Conservation (phyloP, 257 asterid genomes). For the Solanum piurae region DNA sequence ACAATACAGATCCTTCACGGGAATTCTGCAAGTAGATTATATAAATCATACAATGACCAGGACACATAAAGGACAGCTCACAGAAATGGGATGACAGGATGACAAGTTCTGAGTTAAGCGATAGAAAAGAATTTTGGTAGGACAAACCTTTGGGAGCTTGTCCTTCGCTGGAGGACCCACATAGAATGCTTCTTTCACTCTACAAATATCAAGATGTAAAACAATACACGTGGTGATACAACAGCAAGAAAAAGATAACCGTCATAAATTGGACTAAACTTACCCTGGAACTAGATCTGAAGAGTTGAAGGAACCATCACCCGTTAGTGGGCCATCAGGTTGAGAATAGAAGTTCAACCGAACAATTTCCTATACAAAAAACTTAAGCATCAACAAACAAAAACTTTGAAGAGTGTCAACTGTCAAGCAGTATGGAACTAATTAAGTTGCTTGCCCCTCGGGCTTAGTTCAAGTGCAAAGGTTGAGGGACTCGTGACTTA, state of each 20-base stretch:
- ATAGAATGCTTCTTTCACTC: conserved; percentile 80
- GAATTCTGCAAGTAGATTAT: conserved; percentile 44
- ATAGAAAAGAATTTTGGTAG: neutral
- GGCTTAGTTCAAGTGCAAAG: neutral
- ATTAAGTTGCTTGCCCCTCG: neutral
- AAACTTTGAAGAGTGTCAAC: neutral
- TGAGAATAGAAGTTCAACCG: conserved; percentile 70
- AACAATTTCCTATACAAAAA: conserved; percentile 41
- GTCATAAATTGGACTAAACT: neutral
- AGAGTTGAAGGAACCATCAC: conserved; percentile 61
- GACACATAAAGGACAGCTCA: neutral
- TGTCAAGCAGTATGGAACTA: neutral
- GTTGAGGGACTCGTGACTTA: neutral
- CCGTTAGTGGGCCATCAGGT: conserved; percentile 92
- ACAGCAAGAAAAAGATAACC: neutral
- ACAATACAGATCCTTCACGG: conserved; percentile 70
- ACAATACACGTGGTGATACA: neutral
- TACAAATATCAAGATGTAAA: conserved; percentile 19
- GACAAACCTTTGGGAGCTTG: conserved; percentile 84
- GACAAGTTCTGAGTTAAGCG: neutral
- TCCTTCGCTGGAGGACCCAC: conserved; percentile 86
- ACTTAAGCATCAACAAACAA: conserved; percentile 4
- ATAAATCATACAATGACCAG: neutral
- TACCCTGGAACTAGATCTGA: conserved; percentile 90
- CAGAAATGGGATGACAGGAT: neutral